Conservation (phyloP, 1,284 basidiomycete genomes). For the Malassezia japonica region DNA sequence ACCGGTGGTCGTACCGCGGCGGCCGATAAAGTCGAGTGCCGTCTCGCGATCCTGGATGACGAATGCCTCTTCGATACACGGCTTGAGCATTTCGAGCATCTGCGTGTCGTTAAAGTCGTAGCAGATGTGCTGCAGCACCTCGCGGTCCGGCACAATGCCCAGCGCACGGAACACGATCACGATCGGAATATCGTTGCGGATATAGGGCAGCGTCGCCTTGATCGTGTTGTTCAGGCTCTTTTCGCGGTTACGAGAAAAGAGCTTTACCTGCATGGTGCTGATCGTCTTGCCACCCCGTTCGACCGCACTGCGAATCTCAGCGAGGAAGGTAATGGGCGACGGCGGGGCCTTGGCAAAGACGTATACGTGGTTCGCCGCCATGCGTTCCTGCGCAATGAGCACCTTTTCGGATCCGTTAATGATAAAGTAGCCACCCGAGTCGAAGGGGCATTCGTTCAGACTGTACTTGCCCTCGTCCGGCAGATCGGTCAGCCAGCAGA, state of each 20-base stretch:
- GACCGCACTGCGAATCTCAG: constrained; percentile 93
- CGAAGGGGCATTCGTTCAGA: constrained; percentile 93
- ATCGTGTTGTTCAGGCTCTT: constrained; percentile 78
- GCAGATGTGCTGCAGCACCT: constrained; percentile 95
- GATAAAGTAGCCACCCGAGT: constrained; percentile 91
- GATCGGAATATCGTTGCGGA: constrained; percentile 95
- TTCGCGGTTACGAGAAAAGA: constrained; percentile 81
- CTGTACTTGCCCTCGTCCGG: constrained; percentile 73
- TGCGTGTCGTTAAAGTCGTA: constrained; percentile 92
- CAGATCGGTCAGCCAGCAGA: constrained; percentile 78
- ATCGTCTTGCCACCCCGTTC: constrained; percentile 98
- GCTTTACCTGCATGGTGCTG: constrained; percentile 94
- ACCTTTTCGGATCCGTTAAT: constrained; percentile 99
- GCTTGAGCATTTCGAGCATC: constrained; percentile 96
- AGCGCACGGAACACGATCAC: constrained; percentile 98
- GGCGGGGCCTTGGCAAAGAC: constrained; percentile 97
- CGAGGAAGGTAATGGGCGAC: constrained; percentile 86
- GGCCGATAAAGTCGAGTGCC: constrained; percentile 85
- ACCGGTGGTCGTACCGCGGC: constrained; percentile 89
- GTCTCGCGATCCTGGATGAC: constrained; percentile 95
- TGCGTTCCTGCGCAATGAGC: constrained; percentile 95
- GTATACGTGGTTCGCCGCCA: constrained; percentile 99
- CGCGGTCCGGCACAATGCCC: constrained; percentile 92
- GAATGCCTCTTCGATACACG: constrained; percentile 96
- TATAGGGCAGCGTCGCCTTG: constrained; percentile 94